phyloP scores from a whole-genome alignment of 2,329 filamentous ascomycete genomes.

The Didymella pinodella region DNA sequence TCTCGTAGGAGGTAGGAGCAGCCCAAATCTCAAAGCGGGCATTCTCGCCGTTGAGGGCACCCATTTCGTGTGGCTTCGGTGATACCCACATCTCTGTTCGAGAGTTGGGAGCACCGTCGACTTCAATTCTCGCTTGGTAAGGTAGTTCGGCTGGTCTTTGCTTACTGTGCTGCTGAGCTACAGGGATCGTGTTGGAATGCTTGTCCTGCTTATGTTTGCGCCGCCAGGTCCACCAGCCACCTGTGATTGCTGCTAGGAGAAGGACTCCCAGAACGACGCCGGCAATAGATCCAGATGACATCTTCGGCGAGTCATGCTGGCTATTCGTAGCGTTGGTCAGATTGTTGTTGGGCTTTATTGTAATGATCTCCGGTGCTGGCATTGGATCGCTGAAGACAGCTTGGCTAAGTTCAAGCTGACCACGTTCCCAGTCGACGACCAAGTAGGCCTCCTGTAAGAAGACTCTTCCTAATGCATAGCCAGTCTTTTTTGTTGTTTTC shows the following conservation, averaged over 20 bases:
- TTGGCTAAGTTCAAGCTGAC: slow-evolving; percentile 56
- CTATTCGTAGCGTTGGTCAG: neutral
- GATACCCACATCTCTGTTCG: neutral
- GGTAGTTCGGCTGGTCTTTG: neutral
- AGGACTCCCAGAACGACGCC: neutral
- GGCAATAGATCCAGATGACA: neutral
- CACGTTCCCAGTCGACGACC: slow-evolving; percentile 54
- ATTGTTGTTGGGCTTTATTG: slow-evolving; percentile 27
- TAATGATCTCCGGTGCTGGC: slow-evolving; percentile 29
- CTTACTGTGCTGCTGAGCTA: neutral
- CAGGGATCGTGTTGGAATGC: neutral
- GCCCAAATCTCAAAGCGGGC: neutral
- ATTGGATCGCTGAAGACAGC: slow-evolving; percentile 31
- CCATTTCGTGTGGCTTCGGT: neutral
- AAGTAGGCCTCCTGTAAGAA: slow-evolving; percentile 72
- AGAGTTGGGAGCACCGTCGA: neutral
- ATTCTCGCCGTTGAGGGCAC: neutral
- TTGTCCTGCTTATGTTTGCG: neutral
- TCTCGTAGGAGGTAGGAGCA: neutral
- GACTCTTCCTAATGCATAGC: slow-evolving; percentile 58
- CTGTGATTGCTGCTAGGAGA: neutral
- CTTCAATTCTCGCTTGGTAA: neutral
- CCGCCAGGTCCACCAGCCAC: neutral
- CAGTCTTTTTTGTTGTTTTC: neutral
- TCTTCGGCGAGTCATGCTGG: neutral